Percentiles rank a stretch among this genome's conserved stretches.
These are phyloP conservation scores for Sporobolomyces phaffii DNA, from an alignment of 768 basidiomycete species.

Conservation along the genomic window DNA sequence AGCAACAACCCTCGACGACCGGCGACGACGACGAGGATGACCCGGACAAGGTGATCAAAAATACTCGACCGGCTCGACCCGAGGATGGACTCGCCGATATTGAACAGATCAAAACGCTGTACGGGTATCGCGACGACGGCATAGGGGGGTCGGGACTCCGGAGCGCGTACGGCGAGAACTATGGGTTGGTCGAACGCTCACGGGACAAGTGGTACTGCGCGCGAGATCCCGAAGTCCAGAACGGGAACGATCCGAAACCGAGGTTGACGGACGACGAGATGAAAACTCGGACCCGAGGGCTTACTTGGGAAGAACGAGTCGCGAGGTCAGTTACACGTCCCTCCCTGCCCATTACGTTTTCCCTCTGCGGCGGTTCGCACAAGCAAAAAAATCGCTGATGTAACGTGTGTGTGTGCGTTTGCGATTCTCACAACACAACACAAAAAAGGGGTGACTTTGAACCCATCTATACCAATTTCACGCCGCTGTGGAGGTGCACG, in stretches of 20 bases:
- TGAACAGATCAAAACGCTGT: slow-evolving; percentile 56
- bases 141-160: background rate
- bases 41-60: slow-evolving; percentile 66
- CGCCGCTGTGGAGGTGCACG: slow-evolving; percentile 36
- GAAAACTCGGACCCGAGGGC: slow-evolving; percentile 50
- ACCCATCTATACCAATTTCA: slow-evolving; percentile 36
- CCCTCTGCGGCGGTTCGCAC: background rate
- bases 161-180: slow-evolving; percentile 34
- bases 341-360: background rate
- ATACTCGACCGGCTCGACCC: slow-evolving; percentile 58
- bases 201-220: slow-evolving; percentile 22
- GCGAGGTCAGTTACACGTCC: background rate
- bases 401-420: background rate
- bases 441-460: slow-evolving; percentile 37
- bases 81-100: slow-evolving; percentile 66
- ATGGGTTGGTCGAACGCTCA: slow-evolving; percentile 39
- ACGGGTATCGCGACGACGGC: slow-evolving; percentile 33
- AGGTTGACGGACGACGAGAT: slow-evolving; percentile 57
- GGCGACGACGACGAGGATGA: slow-evolving; percentile 54
- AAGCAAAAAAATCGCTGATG: too few species aligned
- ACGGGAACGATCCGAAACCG: slow-evolving; percentile 42
- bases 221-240: slow-evolving; percentile 25
- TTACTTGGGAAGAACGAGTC: slow-evolving; percentile 43
- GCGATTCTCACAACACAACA: too few species aligned
- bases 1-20: too few species aligned